Evolutionary conservation across 257 asterid species (phyloP), one percentile per base, ranked within the genome.

Genomic region (Salvia splendens): DNA sequence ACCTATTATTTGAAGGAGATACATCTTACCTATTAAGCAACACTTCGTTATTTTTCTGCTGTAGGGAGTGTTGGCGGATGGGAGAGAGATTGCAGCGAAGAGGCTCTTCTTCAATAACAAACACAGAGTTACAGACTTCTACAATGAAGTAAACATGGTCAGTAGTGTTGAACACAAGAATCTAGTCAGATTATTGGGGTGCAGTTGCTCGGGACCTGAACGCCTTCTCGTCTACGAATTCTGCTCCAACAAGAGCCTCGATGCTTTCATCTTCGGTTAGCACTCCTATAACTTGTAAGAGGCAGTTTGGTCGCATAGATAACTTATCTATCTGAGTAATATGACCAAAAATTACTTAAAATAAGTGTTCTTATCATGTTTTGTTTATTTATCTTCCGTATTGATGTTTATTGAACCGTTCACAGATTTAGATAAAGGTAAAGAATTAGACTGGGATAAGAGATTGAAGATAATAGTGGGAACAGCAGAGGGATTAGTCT

Each of bases 141-240:
- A 83, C 82, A 92, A 92, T 33, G 98, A 92, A 80, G 89, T 92
- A 6, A 92, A 89, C 80, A 83, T 92, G 38, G 87, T 92, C 73
- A 92, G 96, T 67, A 86, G 95, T 4, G 79, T 92, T 10, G 94
- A 92, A 75, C 96, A 92, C 83, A 92, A 89, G 72, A 92, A 92
- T 59, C 80, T 92, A 32, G 98, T 92, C 60, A 72, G 96, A 63
- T 74, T 92, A 65, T 67, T 92, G 70, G 98, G 98, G 6, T 92
- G 98, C 85, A 86, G 96, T 62, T 87, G 98, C 73, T 83, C 83
- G 0, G 97, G 95, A 57, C 95, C 97, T 5, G 98, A 92, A 78
- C 87, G 98, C 53, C 91, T 92, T 76, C 96, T 92, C 14, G 95
- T 92, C 2, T 92, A 89, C 32, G 98, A 92, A 61, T 84, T 52